Evolutionary conservation across 768 basidiomycete species (phyloP), one percentile per base, ranked within the genome.

Genomic region (Paxillus involutus): DNA sequence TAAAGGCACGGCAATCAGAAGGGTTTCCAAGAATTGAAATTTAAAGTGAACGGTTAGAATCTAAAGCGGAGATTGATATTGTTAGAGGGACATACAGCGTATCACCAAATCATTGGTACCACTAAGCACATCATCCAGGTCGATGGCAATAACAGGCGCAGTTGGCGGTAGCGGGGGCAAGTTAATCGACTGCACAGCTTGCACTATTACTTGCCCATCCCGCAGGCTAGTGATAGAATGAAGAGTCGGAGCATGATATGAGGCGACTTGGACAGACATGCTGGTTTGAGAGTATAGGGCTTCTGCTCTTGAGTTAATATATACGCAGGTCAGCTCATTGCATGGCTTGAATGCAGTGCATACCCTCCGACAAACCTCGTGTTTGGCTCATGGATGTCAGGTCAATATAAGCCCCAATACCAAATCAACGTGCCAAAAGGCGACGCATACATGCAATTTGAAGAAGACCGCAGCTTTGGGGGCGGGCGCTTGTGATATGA

Each of bases 121-220:
- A 52, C 77, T 72, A 35, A 85, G 71, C n/a, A 85, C 84, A 71
- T 86, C 84, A 60, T 85, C 83, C 47, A 84, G 68, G 65, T 85
- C 83, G n/a, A 83, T 69, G 5, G 81, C 80, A 59, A 85, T 80
- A 36, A 84, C 64, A 29, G 77, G 77, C 40, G 57, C 61, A 36
- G 60, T 58, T 7, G 66, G 55, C 14, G 59, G 52, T 19, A 68
- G 63, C 16, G 33, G n/a, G 13, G 33, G 45, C 21, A 33, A 24
- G 29, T 8, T 39, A 14, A 17, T 47, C 19, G 26, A 30, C 32
- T 47, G 46, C 7, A 21, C 30, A 33, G 16, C 13, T 19, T 47
- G 30, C 17, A 7, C 53, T 26, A 40, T 44, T n/a, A 17, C 10
- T 40, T 6, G 39, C 17, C 17, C 39, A 5, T 40, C 39, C 10